These are phyloP conservation scores for Fusarium fujikuroi DNA, from an alignment of 2,329 filamentous ascomycete species.

Conservation along the genomic window DNA sequence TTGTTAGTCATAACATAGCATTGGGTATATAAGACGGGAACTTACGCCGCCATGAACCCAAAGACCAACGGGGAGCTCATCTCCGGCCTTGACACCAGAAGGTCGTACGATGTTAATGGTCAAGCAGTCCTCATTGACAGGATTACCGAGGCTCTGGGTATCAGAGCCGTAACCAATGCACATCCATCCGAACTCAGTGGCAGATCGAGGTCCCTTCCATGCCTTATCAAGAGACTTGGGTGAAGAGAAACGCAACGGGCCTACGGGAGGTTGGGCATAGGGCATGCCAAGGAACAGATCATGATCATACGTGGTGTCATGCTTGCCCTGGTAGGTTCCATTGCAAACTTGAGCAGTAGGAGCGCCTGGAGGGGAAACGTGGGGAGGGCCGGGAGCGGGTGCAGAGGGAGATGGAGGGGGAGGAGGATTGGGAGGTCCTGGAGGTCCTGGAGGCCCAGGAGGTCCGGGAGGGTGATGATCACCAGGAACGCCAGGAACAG, in stretches of 20 bases:
- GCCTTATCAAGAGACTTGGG: slow-evolving; percentile 60
- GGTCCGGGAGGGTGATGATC: neutral
- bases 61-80: slow-evolving; percentile 64
- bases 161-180: slow-evolving; percentile 63
- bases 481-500: neutral
- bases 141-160: slow-evolving; percentile 30
- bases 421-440: neutral
- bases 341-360: slow-evolving; percentile 17
- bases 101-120: slow-evolving; percentile 44
- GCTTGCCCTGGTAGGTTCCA: slow-evolving; percentile 32
- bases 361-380: neutral
- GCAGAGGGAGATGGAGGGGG: neutral
- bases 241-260: slow-evolving; percentile 62
- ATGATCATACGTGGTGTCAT: slow-evolving; percentile 24
- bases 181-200: slow-evolving; percentile 58
- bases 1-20: slow-evolving; percentile 7
- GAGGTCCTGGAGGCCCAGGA: neutral
- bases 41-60: slow-evolving; percentile 65
- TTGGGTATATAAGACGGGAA: neutral
- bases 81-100: slow-evolving; percentile 42
- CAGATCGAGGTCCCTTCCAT: slow-evolving; percentile 54
- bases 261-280: slow-evolving; percentile 51
- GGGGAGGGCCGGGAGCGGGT: neutral
- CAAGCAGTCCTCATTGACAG: slow-evolving; percentile 42
- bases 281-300: slow-evolving; percentile 35